These are phyloP conservation scores for Xylaria grammica DNA, from an alignment of 495 filamentous ascomycete species.

Conservation along the genomic window DNA sequence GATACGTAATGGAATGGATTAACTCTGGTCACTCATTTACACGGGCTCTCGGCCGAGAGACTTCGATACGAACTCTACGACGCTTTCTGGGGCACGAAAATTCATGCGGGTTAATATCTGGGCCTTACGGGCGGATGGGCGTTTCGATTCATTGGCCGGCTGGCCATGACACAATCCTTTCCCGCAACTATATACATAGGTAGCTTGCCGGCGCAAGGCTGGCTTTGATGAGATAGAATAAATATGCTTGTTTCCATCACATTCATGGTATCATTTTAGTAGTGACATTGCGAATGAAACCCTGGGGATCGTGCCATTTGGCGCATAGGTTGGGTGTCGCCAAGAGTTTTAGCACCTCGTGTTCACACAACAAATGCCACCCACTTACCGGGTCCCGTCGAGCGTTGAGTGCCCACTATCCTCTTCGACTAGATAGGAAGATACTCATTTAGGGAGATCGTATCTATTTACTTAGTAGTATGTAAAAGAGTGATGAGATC, in stretches of 20 bases:
- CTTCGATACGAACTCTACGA: constrained; percentile 9
- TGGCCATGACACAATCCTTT: constrained; percentile 18
- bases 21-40: constrained; percentile 16
- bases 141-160: constrained; percentile 14
- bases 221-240: constrained; percentile 13
- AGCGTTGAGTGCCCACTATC: not conserved
- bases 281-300: not conserved
- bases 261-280: not conserved
- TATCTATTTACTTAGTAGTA: too few relatives aligned
- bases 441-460: too few relatives aligned
- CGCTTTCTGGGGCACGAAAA: constrained; percentile 8
- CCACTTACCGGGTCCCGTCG: not conserved
- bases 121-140: not conserved
- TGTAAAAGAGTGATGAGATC: not conserved
- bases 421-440: too few relatives aligned
- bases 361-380: constrained; percentile 1
- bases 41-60: not conserved
- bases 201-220: constrained; percentile 6
- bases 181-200: not conserved
- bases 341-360: constrained; percentile 17
- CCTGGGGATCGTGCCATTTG: constrained; percentile 6
- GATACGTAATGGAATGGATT: not conserved
- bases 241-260: not conserved
- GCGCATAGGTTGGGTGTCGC: not conserved
- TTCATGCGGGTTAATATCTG: constrained; percentile 4